phyloP scores from a whole-genome alignment of 768 basidiomycete genomes.

The Holtermannia corniformis region DNA sequence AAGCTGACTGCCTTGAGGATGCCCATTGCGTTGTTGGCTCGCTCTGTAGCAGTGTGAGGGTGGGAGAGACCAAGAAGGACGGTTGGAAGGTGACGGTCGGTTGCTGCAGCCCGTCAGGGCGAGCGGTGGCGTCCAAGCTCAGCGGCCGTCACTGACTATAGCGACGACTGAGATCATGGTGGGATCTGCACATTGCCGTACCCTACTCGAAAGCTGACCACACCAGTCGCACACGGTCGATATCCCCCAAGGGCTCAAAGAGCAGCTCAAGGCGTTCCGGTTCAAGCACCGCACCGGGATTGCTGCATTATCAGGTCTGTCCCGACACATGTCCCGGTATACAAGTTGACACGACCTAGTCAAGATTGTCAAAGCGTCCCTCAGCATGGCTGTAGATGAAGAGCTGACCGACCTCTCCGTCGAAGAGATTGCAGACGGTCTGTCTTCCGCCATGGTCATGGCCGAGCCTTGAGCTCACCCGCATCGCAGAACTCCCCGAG shows the following conservation, averaged over 20 bases:
- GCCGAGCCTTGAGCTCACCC: not conserved
- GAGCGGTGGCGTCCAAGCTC: too few relatives aligned
- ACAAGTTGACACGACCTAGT: too few relatives aligned
- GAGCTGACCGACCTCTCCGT: conserved; percentile 65
- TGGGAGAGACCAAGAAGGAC: not conserved
- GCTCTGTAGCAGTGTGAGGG: too few relatives aligned
- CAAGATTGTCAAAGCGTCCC: conserved; percentile 77
- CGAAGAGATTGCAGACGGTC: conserved; percentile 82
- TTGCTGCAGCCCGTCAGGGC: too few relatives aligned
- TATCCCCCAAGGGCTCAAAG: conserved; percentile 68
- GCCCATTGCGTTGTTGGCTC: not conserved
- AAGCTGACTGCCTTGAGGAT: conserved; percentile 32
- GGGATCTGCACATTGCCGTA: not conserved
- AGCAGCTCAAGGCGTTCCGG: conserved; percentile 72
- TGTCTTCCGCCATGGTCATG: too few relatives aligned
- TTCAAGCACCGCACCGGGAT: conserved; percentile 52
- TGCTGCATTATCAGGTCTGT: conserved; percentile 53
- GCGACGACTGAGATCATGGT: not conserved
- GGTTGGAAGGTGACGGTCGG: too few relatives aligned
- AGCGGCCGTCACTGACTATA: too few relatives aligned
- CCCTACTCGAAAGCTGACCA: not conserved
- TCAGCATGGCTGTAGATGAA: conserved; percentile 75
- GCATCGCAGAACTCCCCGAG: conserved; percentile 65
- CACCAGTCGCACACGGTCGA: conserved; percentile 56
- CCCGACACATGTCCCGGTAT: too few relatives aligned